Base-by-base conservation (phyloP, 805 yeast genomes). In the Pichia insulana region DNA sequence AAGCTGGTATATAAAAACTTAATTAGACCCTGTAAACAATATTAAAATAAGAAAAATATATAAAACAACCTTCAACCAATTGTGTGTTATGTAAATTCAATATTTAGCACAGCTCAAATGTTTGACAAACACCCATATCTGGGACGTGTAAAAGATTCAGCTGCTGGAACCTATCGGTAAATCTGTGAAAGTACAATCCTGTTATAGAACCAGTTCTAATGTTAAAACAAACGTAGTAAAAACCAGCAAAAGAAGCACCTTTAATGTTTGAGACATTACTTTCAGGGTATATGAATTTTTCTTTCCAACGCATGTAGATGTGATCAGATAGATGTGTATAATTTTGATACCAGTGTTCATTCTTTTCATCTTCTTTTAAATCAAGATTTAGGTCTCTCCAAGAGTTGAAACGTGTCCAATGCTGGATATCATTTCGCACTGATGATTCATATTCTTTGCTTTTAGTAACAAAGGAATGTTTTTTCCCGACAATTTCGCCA, bases 291-390 rank as follows among this genome's bases (percentile, higher is more conserved):
- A 89, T 63, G 55, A 87, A 87, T 54, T 79, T 76, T 61, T 89
- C 97, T 63, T 89, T 89, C 97, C 97, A 89, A 51, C 96, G 71
- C 96, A 89, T 89, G 58, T 78, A 89, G 6, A 89, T 62, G 53
- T 65, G 72, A 44, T 78, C 71, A 47, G 69, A 63, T 37, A 65
- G 50, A 12, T 31, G 27, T 4, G 60, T 38, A 20, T 56, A 50
- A 32, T 51, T 49, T 11, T 54, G 30, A 45, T 63, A 62, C 10
- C 55, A 49, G 13, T 51, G 43, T 11, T 42, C 25, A 42, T 61
- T 59, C 18, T 43, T 54, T 3, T 46, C 40, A 40, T 63, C 64
- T 41, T 62, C 54, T 7, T 56, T 61, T 7, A 53, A 34, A 48
- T 62, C 53, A 37, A 62, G 53, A 20, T 59, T 53, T 12, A 64